These are phyloP conservation scores for Westerdykella ornata DNA, from an alignment of 2,329 filamentous ascomycete species.

Conservation along the genomic window DNA sequence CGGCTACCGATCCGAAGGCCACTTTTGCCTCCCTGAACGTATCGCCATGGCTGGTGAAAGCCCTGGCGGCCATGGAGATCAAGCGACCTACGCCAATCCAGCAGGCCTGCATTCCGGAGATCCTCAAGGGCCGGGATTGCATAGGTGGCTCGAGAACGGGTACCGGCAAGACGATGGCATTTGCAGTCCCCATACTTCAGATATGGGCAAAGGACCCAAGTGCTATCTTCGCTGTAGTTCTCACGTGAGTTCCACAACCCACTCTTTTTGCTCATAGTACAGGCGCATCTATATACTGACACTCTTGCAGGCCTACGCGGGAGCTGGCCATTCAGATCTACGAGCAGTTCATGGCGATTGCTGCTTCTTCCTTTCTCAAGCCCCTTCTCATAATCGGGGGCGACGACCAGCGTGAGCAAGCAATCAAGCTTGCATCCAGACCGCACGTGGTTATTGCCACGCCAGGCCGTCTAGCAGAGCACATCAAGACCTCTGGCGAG, in stretches of 20 bases:
- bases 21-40: conserved; percentile 69
- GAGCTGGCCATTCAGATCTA: conserved; percentile 94
- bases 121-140: conserved; percentile 83
- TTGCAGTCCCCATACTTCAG: conserved; percentile 89
- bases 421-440: conserved; percentile 69
- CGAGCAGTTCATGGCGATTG: conserved; percentile 92
- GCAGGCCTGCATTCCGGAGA: conserved; percentile 84
- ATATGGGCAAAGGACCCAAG: conserved; percentile 88
- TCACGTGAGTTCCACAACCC: conserved; percentile 56
- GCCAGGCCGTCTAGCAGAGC: conserved; percentile 81
- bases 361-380: conserved; percentile 79
- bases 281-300: conserved; percentile 9
- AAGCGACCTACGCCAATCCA: conserved; percentile 87
- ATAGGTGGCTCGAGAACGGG: conserved; percentile 92
- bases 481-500: conserved; percentile 83
- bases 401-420: conserved; percentile 85
- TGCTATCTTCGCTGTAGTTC: conserved; percentile 80
- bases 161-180: conserved; percentile 95
- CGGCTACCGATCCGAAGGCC: conserved; percentile 38
- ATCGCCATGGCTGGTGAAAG: conserved; percentile 80
- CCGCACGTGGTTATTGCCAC: conserved; percentile 94
- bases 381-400: conserved; percentile 86
- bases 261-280: not conserved
- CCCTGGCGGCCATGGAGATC: conserved; percentile 72
- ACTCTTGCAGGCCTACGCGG: conserved; percentile 38